phyloP scores from a whole-genome alignment of 2,329 filamentous ascomycete genomes.

The Pseudogymnoascus sp. region DNA sequence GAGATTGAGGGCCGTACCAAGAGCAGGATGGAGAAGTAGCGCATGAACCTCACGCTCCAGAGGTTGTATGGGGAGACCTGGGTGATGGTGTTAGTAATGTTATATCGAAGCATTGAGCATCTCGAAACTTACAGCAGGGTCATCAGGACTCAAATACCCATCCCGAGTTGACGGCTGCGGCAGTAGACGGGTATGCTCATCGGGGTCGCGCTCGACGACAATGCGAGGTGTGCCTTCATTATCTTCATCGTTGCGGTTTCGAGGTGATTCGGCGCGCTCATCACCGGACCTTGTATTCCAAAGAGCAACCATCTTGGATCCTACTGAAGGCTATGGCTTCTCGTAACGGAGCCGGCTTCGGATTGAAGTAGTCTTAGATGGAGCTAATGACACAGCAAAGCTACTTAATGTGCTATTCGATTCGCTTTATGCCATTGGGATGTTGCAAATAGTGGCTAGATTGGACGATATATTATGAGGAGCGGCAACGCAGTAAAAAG shows the following conservation, averaged over 20 bases:
- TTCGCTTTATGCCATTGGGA: background rate
- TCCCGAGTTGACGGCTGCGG: slow-evolving; percentile 18
- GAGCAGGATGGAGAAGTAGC: slow-evolving; percentile 70
- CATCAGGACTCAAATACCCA: slow-evolving; percentile 64
- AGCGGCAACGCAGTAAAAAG: background rate
- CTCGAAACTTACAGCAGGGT: slow-evolving; percentile 58
- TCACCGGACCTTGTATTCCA: background rate
- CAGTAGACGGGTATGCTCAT: slow-evolving; percentile 43
- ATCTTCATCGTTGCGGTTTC: slow-evolving; percentile 17
- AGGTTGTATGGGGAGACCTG: slow-evolving; percentile 82
- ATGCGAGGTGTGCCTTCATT: slow-evolving; percentile 21
- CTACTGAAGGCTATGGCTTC: background rate
- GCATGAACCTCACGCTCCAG: slow-evolving; percentile 75
- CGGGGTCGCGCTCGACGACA: slow-evolving; percentile 34
- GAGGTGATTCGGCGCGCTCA: slow-evolving; percentile 26
- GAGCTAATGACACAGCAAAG: background rate
- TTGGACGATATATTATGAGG: background rate
- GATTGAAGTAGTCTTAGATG: background rate
- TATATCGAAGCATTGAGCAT: background rate
- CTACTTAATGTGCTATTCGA: background rate
- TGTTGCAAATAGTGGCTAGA: background rate
- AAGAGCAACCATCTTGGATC: background rate
- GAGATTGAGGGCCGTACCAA: slow-evolving; percentile 29
- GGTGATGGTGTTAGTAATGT: slow-evolving; percentile 16
- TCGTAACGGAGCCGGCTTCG: background rate